Conservation (phyloP, 2,329 filamentous ascomycete genomes). For the Pseudogymnoascus sp. region DNA sequence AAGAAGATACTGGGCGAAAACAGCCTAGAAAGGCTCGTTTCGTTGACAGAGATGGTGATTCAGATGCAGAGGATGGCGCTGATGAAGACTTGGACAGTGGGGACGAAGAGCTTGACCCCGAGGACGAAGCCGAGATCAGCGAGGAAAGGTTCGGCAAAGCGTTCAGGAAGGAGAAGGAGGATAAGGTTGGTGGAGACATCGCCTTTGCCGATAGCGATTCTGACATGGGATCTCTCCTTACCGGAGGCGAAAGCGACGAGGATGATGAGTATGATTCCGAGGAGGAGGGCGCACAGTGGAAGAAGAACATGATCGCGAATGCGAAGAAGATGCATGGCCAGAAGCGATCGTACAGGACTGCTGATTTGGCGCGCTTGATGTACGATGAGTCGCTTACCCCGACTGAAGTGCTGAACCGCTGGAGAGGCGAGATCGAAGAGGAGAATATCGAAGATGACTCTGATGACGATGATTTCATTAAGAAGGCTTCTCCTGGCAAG, state of each 20-base stretch:
- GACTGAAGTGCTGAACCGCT: conserved; percentile 67
- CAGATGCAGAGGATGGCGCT: conserved; percentile 48
- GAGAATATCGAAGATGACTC: conserved; percentile 49
- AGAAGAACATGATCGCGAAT: conserved; percentile 72
- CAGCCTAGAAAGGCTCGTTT: conserved; percentile 51
- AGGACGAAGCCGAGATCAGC: conserved; percentile 50
- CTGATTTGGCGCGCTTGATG: conserved; percentile 78
- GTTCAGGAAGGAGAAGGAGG: conserved; percentile 47
- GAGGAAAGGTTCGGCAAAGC: conserved; percentile 54
- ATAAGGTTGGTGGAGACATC: conserved; percentile 60
- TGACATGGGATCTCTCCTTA: conserved; percentile 67
- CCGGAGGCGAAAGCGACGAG: conserved; percentile 43
- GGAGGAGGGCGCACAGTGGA: conserved; percentile 73
- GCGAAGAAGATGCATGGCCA: conserved; percentile 65
- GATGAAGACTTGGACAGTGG: conserved; percentile 47
- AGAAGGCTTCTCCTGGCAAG: conserved; percentile 54
- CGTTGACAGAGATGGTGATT: conserved; percentile 52
- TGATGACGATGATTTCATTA: conserved; percentile 57
- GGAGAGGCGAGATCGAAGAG: conserved; percentile 61
- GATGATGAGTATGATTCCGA: conserved; percentile 53
- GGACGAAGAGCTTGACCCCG: conserved; percentile 43
- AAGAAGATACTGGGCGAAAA: conserved; percentile 56
- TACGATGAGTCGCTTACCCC: conserved; percentile 78
- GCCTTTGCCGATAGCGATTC: conserved; percentile 96
- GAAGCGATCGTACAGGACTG: conserved; percentile 66